Evolutionary conservation across 768 basidiomycete species (phyloP).

Genomic region (Cantharellus cinnabarinus): DNA sequence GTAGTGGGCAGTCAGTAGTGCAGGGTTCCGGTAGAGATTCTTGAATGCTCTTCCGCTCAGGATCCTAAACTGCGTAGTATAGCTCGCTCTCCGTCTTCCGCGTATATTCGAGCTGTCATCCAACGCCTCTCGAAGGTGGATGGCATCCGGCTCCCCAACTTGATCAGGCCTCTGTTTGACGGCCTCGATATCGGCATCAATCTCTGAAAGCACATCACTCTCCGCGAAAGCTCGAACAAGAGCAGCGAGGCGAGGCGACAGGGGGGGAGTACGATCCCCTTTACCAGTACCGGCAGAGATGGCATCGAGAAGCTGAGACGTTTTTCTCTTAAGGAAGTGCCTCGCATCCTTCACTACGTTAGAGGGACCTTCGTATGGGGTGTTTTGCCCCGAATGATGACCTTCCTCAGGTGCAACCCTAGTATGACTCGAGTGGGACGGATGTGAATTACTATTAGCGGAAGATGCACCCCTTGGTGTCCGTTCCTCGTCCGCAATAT

Average conservation of each 20-base stretch:
- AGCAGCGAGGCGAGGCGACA: constrained; percentile 39
- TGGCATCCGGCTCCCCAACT: constrained; percentile 34
- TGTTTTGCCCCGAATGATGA: constrained; percentile 4
- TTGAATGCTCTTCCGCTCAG: constrained; percentile 94
- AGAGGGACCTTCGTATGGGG: constrained; percentile 22
- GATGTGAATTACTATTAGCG: not conserved
- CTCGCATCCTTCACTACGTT: constrained; percentile 10
- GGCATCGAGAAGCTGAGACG: constrained; percentile 48
- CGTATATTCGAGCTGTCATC: constrained; percentile 44
- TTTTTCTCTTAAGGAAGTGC: constrained; percentile 42
- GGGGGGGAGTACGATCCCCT: constrained; percentile 14
- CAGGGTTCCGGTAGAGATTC: constrained; percentile 89
- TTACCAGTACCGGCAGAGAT: constrained; percentile 21
- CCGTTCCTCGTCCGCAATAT: constrained; percentile 50
- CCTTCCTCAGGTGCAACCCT: not conserved
- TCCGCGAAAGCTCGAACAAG: constrained; percentile 54
- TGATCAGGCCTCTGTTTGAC: constrained; percentile 16
- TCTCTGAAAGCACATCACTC: constrained; percentile 42
- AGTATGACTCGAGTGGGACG: not conserved
- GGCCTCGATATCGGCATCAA: constrained; percentile 39
- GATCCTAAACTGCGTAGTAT: constrained; percentile 80
- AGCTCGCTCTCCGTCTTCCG: constrained; percentile 63
- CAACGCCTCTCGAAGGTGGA: constrained; percentile 33
- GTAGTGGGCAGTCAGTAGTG: constrained; percentile 82
- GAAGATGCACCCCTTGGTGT: constrained; percentile 15